Evolutionary conservation across 345 rosid species (phyloP).

Genomic region (Aethionema arabicum): DNA sequence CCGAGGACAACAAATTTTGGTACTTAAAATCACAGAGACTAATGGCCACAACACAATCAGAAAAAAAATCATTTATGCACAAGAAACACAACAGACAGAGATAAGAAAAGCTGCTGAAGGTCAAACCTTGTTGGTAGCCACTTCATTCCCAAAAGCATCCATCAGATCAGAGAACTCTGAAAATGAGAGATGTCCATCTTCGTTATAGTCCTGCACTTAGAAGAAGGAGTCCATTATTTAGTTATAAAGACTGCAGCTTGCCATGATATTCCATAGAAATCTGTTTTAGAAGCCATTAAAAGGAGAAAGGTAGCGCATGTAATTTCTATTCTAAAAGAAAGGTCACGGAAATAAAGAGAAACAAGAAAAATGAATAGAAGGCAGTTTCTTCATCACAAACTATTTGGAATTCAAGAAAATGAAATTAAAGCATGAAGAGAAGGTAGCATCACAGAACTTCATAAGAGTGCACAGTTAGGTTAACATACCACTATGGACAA

Average conservation of each 20-base stretch:
- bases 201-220: slow-evolving; percentile 64
- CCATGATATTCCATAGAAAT: slow-evolving; percentile 1
- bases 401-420: background rate
- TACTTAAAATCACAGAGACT: slow-evolving; percentile 5
- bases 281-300: slow-evolving; percentile 13
- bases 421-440: slow-evolving; percentile 3
- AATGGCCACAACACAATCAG: slow-evolving; percentile 21
- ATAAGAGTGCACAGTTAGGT: background rate
- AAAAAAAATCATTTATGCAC: slow-evolving; percentile 12
- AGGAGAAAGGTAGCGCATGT: slow-evolving; percentile 17
- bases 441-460: slow-evolving; percentile 8
- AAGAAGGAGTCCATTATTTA: slow-evolving; percentile 30
- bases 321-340: background rate
- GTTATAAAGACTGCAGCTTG: slow-evolving; percentile 11
- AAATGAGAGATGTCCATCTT: slow-evolving; percentile 82
- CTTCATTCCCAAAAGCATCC: slow-evolving; percentile 79
- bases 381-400: background rate
- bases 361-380: background rate
- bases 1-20: slow-evolving; percentile 12
- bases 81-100: slow-evolving; percentile 8
- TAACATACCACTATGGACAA: slow-evolving; percentile 76
- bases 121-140: slow-evolving; percentile 78
- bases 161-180: slow-evolving; percentile 83
- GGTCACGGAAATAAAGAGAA: slow-evolving; percentile 9
- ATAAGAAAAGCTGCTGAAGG: slow-evolving; percentile 17